A percentile compares a stretch with the other conserved stretches of the same genome.
Conservation (phyloP, 2,329 filamentous ascomycete species). For the Coniochaeta ligniaria region DNA sequence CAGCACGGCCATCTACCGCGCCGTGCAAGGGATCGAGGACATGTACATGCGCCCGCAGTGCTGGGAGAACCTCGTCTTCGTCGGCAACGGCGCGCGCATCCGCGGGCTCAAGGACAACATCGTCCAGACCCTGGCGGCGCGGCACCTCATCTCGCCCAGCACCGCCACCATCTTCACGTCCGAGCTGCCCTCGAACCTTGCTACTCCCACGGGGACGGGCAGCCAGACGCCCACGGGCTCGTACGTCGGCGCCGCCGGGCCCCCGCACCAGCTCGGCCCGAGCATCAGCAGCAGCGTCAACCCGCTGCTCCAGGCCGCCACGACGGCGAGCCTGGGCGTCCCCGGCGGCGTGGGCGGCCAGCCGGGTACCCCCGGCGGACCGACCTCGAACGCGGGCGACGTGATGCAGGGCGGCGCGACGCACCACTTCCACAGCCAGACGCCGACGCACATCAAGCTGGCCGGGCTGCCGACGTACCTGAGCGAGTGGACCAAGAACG, state of each 20-base stretch:
- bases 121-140: constrained; percentile 67
- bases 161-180: constrained; percentile 96
- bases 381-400: constrained; percentile 26
- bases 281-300: constrained; percentile 58
- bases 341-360: constrained; percentile 30
- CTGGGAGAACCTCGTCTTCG: constrained; percentile 88
- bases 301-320: constrained; percentile 85
- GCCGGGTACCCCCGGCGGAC: constrained; percentile 20
- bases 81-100: constrained; percentile 73
- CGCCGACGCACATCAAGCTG: constrained; percentile 76
- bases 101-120: constrained; percentile 85
- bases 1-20: constrained; percentile 74
- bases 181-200: constrained; percentile 88
- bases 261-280: constrained; percentile 46
- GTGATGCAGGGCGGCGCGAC: constrained; percentile 17
- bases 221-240: constrained; percentile 77
- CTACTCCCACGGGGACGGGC: constrained; percentile 83
- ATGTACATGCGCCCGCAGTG: constrained; percentile 76
- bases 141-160: constrained; percentile 85
- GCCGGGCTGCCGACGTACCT: constrained; percentile 78
- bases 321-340: constrained; percentile 53
- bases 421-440: constrained; percentile 57
- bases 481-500: constrained; percentile 79
- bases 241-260: constrained; percentile 39
- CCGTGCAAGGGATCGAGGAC: constrained; percentile 76